phyloP scores from a whole-genome alignment of 495 filamentous ascomycete species.

The Lasiosphaeris hirsuta region DNA sequence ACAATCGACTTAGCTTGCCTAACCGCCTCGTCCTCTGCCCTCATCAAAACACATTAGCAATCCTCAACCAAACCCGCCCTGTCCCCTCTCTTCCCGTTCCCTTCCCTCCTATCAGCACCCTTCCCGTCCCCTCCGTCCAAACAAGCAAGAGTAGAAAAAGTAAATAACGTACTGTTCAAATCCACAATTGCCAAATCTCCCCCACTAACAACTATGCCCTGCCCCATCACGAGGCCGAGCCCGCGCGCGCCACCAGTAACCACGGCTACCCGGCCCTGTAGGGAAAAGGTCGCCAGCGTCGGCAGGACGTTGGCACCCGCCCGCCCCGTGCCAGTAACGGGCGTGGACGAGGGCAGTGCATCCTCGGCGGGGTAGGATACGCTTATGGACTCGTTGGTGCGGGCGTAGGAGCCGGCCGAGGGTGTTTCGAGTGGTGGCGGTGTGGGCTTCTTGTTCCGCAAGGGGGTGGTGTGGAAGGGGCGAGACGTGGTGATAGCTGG shows the following conservation, averaged over 20 bases:
- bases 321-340: conserved; percentile 69
- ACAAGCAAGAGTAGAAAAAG: neutral
- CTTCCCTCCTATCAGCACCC: neutral
- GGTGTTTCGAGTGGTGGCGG: neutral
- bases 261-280: conserved; percentile 72
- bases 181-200: conserved; percentile 91
- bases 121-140: too few species aligned
- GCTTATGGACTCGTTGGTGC: conserved; percentile 71
- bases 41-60: neutral
- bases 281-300: conserved; percentile 60
- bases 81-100: neutral
- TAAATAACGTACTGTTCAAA: conserved; percentile 68
- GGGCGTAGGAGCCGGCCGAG: conserved; percentile 55
- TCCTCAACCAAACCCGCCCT: too few species aligned
- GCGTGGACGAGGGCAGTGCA: conserved; percentile 60
- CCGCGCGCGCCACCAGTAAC: conserved; percentile 87
- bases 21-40: conserved; percentile 75
- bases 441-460: neutral
- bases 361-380: conserved; percentile 72
- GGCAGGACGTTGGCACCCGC: conserved; percentile 50
- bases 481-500: too few species aligned
- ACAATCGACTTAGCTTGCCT: conserved; percentile 69
- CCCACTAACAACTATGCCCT: conserved; percentile 80
- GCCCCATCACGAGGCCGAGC: conserved; percentile 85
- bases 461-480: neutral